A percentile compares a stretch with the other conserved stretches of the same genome.
phyloP scores from a whole-genome alignment of 352 stramenopile genomes.

The Phytophthora ohioensis region DNA sequence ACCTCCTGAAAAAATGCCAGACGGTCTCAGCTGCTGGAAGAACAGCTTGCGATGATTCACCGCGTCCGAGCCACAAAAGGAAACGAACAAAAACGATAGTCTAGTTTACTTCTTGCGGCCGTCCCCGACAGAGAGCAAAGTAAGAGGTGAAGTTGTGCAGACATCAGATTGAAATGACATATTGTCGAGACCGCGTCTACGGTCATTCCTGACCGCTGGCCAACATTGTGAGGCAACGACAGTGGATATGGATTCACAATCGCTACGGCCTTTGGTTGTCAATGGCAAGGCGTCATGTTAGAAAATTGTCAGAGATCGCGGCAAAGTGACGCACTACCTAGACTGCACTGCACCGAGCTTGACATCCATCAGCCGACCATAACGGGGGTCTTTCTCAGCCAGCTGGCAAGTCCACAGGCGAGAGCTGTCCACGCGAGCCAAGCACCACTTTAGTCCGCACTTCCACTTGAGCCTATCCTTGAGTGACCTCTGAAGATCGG shows the following conservation, averaged over 20 bases:
- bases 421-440: slow-evolving; percentile 20
- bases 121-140: slow-evolving; percentile 3
- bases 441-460: slow-evolving; percentile 20
- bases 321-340: background rate
- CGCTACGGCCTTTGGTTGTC: too few relatives aligned
- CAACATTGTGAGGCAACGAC: background rate
- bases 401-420: slow-evolving; percentile 17
- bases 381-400: slow-evolving; percentile 34
- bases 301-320: background rate
- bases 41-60: slow-evolving; percentile 24
- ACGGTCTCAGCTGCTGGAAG: slow-evolving; percentile 32
- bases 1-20: slow-evolving; percentile 32
- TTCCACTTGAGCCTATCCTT: slow-evolving; percentile 20
- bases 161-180: background rate
- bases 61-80: slow-evolving; percentile 25
- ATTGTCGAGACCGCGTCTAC: background rate
- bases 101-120: background rate
- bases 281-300: too few relatives aligned
- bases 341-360: background rate
- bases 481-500: slow-evolving; percentile 20
- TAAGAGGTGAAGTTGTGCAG: background rate
- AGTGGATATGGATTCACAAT: background rate
- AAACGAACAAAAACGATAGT: slow-evolving; percentile 29
- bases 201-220: background rate
- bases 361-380: slow-evolving; percentile 26